Base-by-base conservation (phyloP, 257 asterid genomes). In the Knoxia roxburghii region DNA sequence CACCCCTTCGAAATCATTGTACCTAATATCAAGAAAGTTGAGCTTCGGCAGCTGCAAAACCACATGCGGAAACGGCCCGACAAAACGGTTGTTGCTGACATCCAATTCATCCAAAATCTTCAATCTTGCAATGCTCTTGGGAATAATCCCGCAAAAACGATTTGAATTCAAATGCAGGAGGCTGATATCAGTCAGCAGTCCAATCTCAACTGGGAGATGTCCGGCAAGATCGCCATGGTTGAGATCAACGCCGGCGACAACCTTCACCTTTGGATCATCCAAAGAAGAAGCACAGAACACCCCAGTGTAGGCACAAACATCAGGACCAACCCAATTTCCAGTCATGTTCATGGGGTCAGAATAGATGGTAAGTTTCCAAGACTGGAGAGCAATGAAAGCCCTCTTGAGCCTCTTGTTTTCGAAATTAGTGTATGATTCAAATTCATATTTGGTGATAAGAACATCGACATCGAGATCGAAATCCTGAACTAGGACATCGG, bases 171-270 rank as follows among this genome's bases (percentile, higher is more conserved):
- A 32, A 58, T 90, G 99, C 70, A 93, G 75, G 27, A 93, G 89
- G 33, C 90, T 80, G 20, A 88, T 72, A 40, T 93, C 99, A 0
- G 76, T 56, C 14, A 93, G 60, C 58, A 88, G 45, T 4, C 95
- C 96, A 14, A 93, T 65, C 75, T 88, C 99, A 0, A 78, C 83
- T 0, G 99, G 99, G 1, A 93, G 84, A 75, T 90, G 93, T 0
- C 97, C 97, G 0, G 97, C 97, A 7, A 93, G 84, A 37, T 93
- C 99, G 0, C 79, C 96, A 10, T 83, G 83, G 81, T 90, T 93
- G 24, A 93, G 70, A 69, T 93, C 99, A 21, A 93, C 63, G 0
- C 96, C 97, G 0, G 97, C 99, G 20, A 93, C 99, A 41, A 87
- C 95, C 6, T 77, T 81, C 49, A 72, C 43, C 20, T 33, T 76